Evolutionary conservation across 768 basidiomycete genomes (phyloP).

Genomic region (Lepiota subincarnata): DNA sequence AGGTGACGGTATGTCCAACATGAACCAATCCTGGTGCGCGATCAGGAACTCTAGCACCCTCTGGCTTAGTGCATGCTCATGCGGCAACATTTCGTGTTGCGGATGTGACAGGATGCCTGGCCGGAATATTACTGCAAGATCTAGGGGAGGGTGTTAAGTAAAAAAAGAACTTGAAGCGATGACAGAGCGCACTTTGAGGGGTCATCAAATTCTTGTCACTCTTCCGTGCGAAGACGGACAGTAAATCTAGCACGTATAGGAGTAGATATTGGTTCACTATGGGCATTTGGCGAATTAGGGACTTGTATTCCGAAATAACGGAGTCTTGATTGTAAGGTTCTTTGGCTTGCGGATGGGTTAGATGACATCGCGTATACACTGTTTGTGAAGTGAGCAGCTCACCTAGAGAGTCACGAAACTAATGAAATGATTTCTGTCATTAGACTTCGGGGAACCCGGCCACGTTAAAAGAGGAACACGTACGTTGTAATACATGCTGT

Average conservation of each 20-base stretch:
- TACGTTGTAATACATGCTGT: conserved; percentile 83
- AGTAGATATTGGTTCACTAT: conserved; percentile 92
- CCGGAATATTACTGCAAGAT: conserved; percentile 96
- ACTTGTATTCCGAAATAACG: conserved; percentile 76
- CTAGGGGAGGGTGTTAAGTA: conserved; percentile 32
- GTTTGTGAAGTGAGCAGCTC: conserved; percentile 17
- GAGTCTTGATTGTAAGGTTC: conserved; percentile 65
- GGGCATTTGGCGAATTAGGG: conserved; percentile 80
- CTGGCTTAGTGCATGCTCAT: conserved; percentile 85
- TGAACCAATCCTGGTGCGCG: conserved; percentile 93
- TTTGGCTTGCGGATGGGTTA: conserved; percentile 42
- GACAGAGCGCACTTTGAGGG: conserved; percentile 67
- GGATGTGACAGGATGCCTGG: conserved; percentile 93
- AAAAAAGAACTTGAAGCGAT: background rate
- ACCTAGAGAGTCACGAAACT: conserved; percentile 85
- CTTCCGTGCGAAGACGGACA: conserved; percentile 92
- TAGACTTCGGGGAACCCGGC: conserved; percentile 6
- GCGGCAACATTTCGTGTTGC: conserved; percentile 77
- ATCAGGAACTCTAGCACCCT: conserved; percentile 93
- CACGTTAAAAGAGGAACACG: conserved; percentile 29
- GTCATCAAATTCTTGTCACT: conserved; percentile 95
- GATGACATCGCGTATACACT: conserved; percentile 4
- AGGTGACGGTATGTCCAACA: conserved; percentile 81
- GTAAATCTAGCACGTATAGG: conserved; percentile 91
- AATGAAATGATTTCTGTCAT: conserved; percentile 11